phyloP scores from a whole-genome alignment of 805 yeast species.

The Wickerhamiella vanderwaltii region DNA sequence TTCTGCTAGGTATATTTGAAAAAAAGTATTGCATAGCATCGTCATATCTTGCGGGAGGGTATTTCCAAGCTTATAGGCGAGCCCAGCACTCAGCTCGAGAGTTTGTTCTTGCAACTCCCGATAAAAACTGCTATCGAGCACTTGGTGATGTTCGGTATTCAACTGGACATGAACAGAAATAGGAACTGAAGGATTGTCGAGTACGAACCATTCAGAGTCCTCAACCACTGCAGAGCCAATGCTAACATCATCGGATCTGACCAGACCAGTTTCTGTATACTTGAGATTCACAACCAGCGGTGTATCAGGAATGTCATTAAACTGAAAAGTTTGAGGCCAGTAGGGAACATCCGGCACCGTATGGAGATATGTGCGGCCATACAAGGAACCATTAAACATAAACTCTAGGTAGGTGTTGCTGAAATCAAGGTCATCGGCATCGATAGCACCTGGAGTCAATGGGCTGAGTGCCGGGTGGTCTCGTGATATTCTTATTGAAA shows the following conservation, averaged over 20 bases:
- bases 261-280: constrained; percentile 30
- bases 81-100: constrained; percentile 32
- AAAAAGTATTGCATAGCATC: constrained; percentile 31
- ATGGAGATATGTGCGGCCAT: constrained; percentile 61
- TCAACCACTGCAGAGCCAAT: constrained; percentile 6
- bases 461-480: constrained; percentile 10
- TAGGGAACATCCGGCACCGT: constrained; percentile 49
- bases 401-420: constrained; percentile 52
- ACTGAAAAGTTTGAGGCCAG: constrained; percentile 68
- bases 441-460: constrained; percentile 10
- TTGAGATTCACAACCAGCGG: constrained; percentile 20
- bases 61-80: constrained; percentile 32
- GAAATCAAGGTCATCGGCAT: constrained; percentile 14
- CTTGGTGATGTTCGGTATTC: constrained; percentile 19
- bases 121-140: constrained; percentile 47
- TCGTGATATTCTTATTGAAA: constrained; percentile 1
- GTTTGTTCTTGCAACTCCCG: constrained; percentile 52
- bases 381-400: constrained; percentile 55
- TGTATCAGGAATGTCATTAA: constrained; percentile 41
- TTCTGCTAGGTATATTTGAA: constrained; percentile 64
- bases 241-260: constrained; percentile 16
- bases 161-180: constrained; percentile 22
- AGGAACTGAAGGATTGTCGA: constrained; percentile 11
- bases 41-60: constrained; percentile 11
- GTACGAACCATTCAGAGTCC: constrained; percentile 9